Evolutionary conservation across 176 grass and related monocot genomes (phyloP).

Genomic region (Musa beccarii): DNA sequence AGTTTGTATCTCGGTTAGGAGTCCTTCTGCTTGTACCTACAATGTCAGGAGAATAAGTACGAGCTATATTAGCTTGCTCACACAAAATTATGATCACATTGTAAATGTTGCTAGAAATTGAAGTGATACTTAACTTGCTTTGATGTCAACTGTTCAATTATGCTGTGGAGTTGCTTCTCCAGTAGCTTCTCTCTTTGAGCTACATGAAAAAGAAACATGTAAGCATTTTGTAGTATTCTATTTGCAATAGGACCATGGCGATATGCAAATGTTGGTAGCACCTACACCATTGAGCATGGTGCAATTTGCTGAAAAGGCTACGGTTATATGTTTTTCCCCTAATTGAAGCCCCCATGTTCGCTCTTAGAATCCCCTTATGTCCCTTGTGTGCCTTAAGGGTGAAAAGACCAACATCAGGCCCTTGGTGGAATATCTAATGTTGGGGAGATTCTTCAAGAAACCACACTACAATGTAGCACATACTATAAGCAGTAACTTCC

Average conservation of each 20-base stretch:
- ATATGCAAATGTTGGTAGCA: neutral
- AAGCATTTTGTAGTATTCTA: too few species aligned
- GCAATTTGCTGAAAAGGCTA: too few species aligned
- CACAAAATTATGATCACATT: neutral
- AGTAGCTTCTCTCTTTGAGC: slow-evolving; percentile 82
- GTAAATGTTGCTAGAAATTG: neutral
- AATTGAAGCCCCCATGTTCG: too few species aligned
- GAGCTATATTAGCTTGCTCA: neutral
- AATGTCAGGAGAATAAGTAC: neutral
- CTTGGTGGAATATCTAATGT: too few species aligned
- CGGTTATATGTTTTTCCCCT: too few species aligned
- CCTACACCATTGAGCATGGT: too few species aligned
- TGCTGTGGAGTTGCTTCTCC: slow-evolving; percentile 83
- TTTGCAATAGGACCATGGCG: neutral
- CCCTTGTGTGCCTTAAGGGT: too few species aligned
- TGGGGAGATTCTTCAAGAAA: too few species aligned
- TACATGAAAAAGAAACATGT: slow-evolving; percentile 33
- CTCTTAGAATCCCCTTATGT: too few species aligned
- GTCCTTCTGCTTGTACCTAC: slow-evolving; percentile 72
- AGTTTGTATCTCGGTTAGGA: slow-evolving; percentile 42
- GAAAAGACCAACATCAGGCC: too few species aligned
- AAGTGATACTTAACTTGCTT: slow-evolving; percentile 55
- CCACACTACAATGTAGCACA: too few species aligned
- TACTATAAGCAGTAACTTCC: too few species aligned
- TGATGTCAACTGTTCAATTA: slow-evolving; percentile 84